A percentile compares a stretch with the other conserved stretches of the same genome.
phyloP scores from a whole-genome alignment of 768 basidiomycete genomes.

The Amanita subjunquillea region DNA sequence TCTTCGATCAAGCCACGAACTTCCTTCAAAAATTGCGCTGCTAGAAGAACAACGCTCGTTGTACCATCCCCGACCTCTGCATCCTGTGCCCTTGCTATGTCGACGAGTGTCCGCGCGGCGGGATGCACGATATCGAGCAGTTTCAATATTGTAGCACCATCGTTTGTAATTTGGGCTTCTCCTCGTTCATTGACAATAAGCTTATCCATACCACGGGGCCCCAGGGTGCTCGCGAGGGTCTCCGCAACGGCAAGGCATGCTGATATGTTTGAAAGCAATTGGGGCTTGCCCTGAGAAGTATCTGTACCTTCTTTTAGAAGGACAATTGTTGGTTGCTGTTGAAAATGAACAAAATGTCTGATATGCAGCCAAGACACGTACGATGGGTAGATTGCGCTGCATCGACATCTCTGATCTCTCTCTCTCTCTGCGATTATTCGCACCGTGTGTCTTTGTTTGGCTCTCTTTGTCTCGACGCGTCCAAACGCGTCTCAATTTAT shows the following conservation, averaged over 20 bases:
- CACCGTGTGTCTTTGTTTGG: neutral
- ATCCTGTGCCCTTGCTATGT: slow-evolving; percentile 96
- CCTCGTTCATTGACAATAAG: slow-evolving; percentile 90
- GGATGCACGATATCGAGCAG: slow-evolving; percentile 97
- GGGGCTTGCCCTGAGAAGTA: slow-evolving; percentile 87
- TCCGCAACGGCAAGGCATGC: slow-evolving; percentile 92
- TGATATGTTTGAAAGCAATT: slow-evolving; percentile 90
- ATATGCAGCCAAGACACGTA: slow-evolving; percentile 16
- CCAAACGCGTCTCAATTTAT: slow-evolving; percentile 12
- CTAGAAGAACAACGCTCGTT: slow-evolving; percentile 90
- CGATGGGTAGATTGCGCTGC: slow-evolving; percentile 81
- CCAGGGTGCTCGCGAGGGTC: slow-evolving; percentile 90
- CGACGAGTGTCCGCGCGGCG: slow-evolving; percentile 94
- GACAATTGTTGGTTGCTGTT: slow-evolving; percentile 93
- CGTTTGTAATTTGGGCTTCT: slow-evolving; percentile 97
- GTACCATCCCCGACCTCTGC: slow-evolving; percentile 99
- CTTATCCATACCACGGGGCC: slow-evolving; percentile 98
- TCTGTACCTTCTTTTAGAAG: slow-evolving; percentile 95
- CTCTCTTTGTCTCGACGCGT: slow-evolving; percentile 24
- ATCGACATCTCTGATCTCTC: slow-evolving; percentile 37
- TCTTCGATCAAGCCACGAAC: slow-evolving; percentile 89
- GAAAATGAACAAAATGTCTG: slow-evolving; percentile 5
- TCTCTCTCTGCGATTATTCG: slow-evolving; percentile 10
- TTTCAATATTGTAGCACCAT: slow-evolving; percentile 97
- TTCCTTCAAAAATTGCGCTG: slow-evolving; percentile 92